These are phyloP conservation scores for Mycosphaerelloides madeirae DNA, from an alignment of 2,329 filamentous ascomycete genomes.

Conservation along the genomic window DNA sequence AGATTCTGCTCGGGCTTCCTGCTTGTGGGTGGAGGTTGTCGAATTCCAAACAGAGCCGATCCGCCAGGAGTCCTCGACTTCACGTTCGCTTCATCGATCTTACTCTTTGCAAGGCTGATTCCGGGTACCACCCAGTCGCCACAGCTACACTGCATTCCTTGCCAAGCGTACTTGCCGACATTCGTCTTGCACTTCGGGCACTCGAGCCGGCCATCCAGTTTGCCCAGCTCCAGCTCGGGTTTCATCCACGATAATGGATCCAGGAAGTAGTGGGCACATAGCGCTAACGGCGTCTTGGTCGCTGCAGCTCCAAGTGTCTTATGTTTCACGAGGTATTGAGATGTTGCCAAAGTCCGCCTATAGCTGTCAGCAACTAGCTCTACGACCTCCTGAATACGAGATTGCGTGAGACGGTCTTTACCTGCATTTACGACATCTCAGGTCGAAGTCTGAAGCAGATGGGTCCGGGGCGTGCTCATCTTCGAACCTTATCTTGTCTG, in stretches of 20 bases:
- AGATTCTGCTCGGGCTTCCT: constrained; percentile 15
- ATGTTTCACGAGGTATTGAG: constrained; percentile 65
- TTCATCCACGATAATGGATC: constrained; percentile 97
- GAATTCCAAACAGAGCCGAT: constrained; percentile 29
- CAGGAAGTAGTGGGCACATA: constrained; percentile 82
- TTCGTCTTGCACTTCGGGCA: constrained; percentile 84
- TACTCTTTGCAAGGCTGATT: constrained; percentile 76
- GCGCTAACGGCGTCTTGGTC: constrained; percentile 29
- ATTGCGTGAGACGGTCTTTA: constrained; percentile 35
- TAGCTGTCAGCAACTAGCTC: constrained; percentile 3
- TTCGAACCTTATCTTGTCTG: constrained; percentile 73
- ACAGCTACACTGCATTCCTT: constrained; percentile 89
- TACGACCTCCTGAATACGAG: neutral
- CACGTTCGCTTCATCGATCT: constrained; percentile 68
- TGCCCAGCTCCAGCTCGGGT: constrained; percentile 72
- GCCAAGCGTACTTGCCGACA: constrained; percentile 92
- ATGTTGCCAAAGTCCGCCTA: constrained; percentile 58
- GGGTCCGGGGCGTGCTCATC: constrained; percentile 52
- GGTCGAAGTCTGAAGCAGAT: constrained; percentile 48
- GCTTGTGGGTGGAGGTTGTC: constrained; percentile 28
- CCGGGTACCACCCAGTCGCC: constrained; percentile 85
- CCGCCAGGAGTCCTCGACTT: constrained; percentile 21
- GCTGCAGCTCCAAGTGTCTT: constrained; percentile 21
- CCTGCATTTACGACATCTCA: constrained; percentile 90
- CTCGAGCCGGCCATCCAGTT: constrained; percentile 74